Percentiles rank a stretch among this genome's conserved stretches.
phyloP scores from a whole-genome alignment of 768 basidiomycete species.

The Paxillus ammoniavirescens region DNA sequence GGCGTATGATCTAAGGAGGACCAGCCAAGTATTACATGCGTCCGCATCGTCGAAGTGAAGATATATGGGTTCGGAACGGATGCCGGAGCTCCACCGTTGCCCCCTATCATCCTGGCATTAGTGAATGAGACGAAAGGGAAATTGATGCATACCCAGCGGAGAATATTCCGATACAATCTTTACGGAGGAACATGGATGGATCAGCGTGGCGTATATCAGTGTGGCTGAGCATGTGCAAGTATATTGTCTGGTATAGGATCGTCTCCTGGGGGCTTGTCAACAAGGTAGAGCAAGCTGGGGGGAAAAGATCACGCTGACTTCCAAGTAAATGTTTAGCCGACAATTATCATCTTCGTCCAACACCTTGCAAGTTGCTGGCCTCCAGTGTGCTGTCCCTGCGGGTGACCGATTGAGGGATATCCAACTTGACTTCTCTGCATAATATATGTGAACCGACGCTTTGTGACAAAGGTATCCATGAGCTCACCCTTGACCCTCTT shows the following conservation, averaged over 20 bases:
- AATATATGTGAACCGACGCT: slow-evolving; percentile 1
- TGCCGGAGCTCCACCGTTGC: slow-evolving; percentile 56
- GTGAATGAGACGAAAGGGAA: slow-evolving; percentile 5
- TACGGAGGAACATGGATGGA: slow-evolving; percentile 71
- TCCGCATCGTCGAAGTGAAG: slow-evolving; percentile 68
- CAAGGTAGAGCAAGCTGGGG: background rate
- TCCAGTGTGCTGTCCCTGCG: slow-evolving; percentile 61
- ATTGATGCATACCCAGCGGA: slow-evolving; percentile 48
- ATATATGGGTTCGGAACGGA: slow-evolving; percentile 65
- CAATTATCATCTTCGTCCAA: slow-evolving; percentile 66
- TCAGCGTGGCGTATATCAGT: slow-evolving; percentile 81
- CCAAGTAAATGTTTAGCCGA: slow-evolving; percentile 70
- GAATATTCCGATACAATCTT: slow-evolving; percentile 73
- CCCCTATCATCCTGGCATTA: slow-evolving; percentile 37
- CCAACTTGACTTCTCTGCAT: slow-evolving; percentile 72
- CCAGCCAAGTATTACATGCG: slow-evolving; percentile 70
- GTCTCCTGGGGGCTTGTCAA: slow-evolving; percentile 50
- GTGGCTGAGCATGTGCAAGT: slow-evolving; percentile 69
- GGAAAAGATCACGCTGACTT: slow-evolving; percentile 44
- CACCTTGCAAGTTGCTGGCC: slow-evolving; percentile 69
- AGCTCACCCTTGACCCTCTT: slow-evolving; percentile 61
- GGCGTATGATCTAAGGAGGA: slow-evolving; percentile 78
- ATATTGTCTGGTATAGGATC: slow-evolving; percentile 69
- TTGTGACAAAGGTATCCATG: background rate
- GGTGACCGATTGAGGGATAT: slow-evolving; percentile 54